Base-by-base conservation (phyloP, 306 rosid species). In the Chamaecrista fasciculata region DNA sequence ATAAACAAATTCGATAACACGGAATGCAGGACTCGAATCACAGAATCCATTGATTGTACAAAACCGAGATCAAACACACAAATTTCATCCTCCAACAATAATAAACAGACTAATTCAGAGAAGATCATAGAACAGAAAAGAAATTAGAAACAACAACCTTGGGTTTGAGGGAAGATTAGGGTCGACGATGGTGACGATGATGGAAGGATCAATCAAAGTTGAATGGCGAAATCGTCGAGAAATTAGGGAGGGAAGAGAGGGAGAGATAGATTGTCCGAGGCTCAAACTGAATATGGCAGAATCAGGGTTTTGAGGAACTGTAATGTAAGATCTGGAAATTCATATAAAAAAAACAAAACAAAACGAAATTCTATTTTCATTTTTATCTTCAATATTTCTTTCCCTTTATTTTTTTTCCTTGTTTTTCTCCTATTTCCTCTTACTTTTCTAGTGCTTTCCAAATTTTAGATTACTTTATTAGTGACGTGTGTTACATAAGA, bases 221-320 rank as follows among this genome's bases (percentile, higher is more conserved):
- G 81, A 71, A 37, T 56, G 65, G 48, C 26, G 56, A 80, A 51
- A 56, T 55, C 37, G 77, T 48, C 4, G 59, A 31, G 50, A 53
- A 37, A 62, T 44, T 28, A 4, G 18, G 28, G n/a, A 14, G 53
- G 1, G 47, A 29, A 31, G 69, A 33, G 62, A 58, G 39, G 29
- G 42, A 62, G 73, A 66, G 77, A 63, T 50, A 68, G 81, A 76
- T 52, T 76, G 76, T 71, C 52, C 76, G 56, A 83, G 82, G 87
- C 75, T 70, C 70, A 72, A 79, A 77, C 80, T 69, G 63, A 76
- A 79, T 70, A 76, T 33, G 78, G 60, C 52, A 37, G 71, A 77
- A 80, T 80, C 81, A 83, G 87, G 87, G 85, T 83, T 83, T 83
- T 57, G 66, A 28, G 67, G 47, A 55, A 64, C 8, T 20, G 40